phyloP scores from a whole-genome alignment of 768 basidiomycete genomes.

The Neoboletus magnificus region DNA sequence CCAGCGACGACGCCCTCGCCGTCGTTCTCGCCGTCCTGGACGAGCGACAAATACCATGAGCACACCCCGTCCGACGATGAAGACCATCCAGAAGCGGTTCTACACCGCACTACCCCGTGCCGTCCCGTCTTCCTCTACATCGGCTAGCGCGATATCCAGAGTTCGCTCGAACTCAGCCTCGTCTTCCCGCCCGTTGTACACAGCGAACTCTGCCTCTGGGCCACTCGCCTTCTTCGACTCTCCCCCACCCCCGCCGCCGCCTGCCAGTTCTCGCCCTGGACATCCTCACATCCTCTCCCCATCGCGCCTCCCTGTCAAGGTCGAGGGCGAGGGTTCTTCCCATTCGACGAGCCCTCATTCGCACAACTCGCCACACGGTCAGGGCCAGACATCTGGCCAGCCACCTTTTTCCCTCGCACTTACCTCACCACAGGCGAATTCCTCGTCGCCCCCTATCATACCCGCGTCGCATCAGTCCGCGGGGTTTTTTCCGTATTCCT shows the following conservation, averaged over 20 bases:
- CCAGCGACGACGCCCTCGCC: constrained; percentile 12
- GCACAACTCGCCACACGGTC: constrained; percentile 35
- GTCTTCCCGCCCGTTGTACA: constrained; percentile 44
- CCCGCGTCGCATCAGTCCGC: constrained; percentile 31
- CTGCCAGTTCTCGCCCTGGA: constrained; percentile 39
- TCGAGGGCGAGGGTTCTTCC: constrained; percentile 42
- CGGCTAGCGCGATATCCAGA: constrained; percentile 34
- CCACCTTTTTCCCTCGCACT: constrained; percentile 43
- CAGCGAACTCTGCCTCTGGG: constrained; percentile 26
- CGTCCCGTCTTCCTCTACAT: constrained; percentile 24
- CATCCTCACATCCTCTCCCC: constrained; percentile 39
- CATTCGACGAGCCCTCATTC: constrained; percentile 28
- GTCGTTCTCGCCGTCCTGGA: background rate
- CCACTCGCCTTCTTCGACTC: constrained; percentile 42
- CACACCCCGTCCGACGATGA: constrained; percentile 41
- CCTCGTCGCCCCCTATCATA: constrained; percentile 27
- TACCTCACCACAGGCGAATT: constrained; percentile 39
- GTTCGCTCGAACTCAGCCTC: constrained; percentile 44
- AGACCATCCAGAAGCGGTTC: constrained; percentile 51
- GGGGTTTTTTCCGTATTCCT: constrained; percentile 36
- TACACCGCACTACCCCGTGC: constrained; percentile 43
- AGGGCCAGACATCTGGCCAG: constrained; percentile 31
- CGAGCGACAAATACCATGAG: constrained; percentile 25
- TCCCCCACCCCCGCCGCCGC: constrained; percentile 35
- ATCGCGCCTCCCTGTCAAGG: constrained; percentile 45